These are phyloP conservation scores for Pulveroboletus sp. DNA, from an alignment of 768 basidiomycete genomes.

Conservation along the genomic window DNA sequence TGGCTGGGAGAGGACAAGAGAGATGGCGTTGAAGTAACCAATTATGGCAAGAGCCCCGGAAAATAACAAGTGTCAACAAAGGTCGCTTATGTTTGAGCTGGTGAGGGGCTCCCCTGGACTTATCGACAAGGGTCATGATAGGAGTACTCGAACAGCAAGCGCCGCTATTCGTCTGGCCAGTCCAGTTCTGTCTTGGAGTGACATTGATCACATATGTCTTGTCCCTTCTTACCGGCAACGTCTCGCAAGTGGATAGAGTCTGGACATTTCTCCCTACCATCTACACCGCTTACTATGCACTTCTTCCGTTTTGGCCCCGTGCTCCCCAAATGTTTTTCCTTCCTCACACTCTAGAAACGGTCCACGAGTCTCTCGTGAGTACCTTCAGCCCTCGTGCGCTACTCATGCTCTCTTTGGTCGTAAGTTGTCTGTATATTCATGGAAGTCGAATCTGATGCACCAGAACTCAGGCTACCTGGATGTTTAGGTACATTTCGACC, in stretches of 20 bases:
- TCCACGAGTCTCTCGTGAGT: slow-evolving; percentile 28
- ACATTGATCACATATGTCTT: slow-evolving; percentile 50
- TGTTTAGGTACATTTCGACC: slow-evolving; percentile 42
- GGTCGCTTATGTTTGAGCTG: no score
- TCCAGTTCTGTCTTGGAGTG: slow-evolving; percentile 50
- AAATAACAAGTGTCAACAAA: slow-evolving; percentile 18
- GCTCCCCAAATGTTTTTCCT: slow-evolving; percentile 34
- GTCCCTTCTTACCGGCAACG: slow-evolving; percentile 69
- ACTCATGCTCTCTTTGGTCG: slow-evolving; percentile 67
- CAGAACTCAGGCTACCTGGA: slow-evolving; percentile 45
- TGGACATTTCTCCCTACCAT: slow-evolving; percentile 78
- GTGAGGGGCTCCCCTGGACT: no score
- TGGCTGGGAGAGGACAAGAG: slow-evolving; percentile 22
- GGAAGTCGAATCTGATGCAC: neutral
- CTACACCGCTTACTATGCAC: slow-evolving; percentile 77
- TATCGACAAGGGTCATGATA: slow-evolving; percentile 2
- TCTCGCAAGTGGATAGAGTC: slow-evolving; percentile 83
- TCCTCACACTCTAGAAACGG: slow-evolving; percentile 53
- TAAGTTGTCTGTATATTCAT: slow-evolving; percentile 28
- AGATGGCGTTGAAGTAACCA: no score
- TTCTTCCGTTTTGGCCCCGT: slow-evolving; percentile 58
- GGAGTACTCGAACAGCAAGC: slow-evolving; percentile 14
- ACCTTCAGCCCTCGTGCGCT: slow-evolving; percentile 67
- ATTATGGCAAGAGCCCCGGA: slow-evolving; percentile 11
- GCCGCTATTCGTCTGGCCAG: slow-evolving; percentile 53